phyloP scores from a whole-genome alignment of 306 rosid species.

The Begonia fuchsioides region DNA sequence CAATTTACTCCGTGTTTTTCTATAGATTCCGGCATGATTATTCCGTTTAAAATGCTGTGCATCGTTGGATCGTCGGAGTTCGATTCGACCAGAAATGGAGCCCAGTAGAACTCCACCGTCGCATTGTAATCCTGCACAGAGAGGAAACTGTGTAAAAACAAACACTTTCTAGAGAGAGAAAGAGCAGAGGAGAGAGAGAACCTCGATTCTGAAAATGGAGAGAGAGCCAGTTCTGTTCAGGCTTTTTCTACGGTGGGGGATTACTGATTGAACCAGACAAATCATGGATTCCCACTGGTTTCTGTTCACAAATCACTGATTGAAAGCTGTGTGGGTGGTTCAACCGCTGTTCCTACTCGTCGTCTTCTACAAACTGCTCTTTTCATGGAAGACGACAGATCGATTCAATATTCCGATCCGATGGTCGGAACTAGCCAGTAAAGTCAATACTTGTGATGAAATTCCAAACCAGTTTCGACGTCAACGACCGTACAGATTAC shows the following conservation, averaged over 20 bases:
- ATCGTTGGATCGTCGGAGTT: constrained; percentile 81
- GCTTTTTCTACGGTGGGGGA: constrained; percentile 53
- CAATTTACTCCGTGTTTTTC: constrained; percentile 67
- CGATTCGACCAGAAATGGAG: constrained; percentile 89
- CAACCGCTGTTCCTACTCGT: no score
- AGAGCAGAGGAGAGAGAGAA: constrained; percentile 3
- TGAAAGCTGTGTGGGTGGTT: no score
- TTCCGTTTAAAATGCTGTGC: constrained; percentile 81
- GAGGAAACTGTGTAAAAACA: no score
- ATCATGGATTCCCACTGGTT: constrained; percentile 99
- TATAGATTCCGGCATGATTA: constrained; percentile 79
- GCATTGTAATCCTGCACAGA: constrained; percentile 62
- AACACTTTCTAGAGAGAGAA: no score
- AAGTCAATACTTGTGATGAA: no score
- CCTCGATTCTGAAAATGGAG: constrained; percentile 60
- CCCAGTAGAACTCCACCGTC: constrained; percentile 88
- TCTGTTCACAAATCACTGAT: constrained; percentile 54
- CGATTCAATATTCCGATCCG: no score
- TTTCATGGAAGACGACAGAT: no score
- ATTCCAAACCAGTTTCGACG: no score
- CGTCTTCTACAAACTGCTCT: no score
- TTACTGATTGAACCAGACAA: constrained; percentile 60
- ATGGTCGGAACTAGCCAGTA: no score
- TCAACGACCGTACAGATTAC: no score
- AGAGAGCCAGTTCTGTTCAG: constrained; percentile 62